phyloP scores from a whole-genome alignment of 169 alveolate genomes.

The Plasmodium cynomolgi region DNA sequence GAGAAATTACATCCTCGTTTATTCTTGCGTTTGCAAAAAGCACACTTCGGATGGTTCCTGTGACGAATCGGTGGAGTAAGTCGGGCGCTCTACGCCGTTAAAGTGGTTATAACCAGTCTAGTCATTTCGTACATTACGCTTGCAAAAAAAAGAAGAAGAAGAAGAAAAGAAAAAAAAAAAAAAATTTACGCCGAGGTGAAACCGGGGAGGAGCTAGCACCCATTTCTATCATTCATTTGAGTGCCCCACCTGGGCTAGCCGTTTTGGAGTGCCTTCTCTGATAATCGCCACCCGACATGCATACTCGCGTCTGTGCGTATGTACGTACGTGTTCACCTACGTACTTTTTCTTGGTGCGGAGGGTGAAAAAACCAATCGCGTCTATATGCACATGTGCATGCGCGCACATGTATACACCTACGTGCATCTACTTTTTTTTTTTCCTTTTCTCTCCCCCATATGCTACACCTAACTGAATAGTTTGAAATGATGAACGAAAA shows the following conservation, averaged over 20 bases:
- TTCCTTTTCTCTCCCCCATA: not conserved
- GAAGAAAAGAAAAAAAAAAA: not conserved
- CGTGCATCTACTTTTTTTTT: not conserved
- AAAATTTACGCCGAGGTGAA: not conserved
- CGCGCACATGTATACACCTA: not conserved
- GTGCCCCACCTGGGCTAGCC: not conserved
- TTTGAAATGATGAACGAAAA: not conserved
- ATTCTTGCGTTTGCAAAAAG: conserved; percentile 50
- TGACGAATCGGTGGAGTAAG: conserved; percentile 37
- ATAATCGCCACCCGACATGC: not conserved
- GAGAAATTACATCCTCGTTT: not conserved
- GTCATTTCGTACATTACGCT: not conserved
- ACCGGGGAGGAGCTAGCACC: not conserved
- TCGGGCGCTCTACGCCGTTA: not conserved
- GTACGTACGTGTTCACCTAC: not conserved
- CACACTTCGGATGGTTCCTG: conserved; percentile 2
- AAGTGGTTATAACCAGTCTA: not conserved
- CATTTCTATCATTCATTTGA: not conserved
- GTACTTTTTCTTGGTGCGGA: not conserved
- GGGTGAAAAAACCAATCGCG: too few relatives aligned
- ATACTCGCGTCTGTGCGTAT: not conserved
- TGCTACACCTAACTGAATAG: not conserved
- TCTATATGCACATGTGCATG: not conserved
- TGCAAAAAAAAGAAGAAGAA: not conserved
- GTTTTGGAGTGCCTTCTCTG: not conserved